phyloP scores from a whole-genome alignment of 768 basidiomycete species.

The Tricholoma sp. region DNA sequence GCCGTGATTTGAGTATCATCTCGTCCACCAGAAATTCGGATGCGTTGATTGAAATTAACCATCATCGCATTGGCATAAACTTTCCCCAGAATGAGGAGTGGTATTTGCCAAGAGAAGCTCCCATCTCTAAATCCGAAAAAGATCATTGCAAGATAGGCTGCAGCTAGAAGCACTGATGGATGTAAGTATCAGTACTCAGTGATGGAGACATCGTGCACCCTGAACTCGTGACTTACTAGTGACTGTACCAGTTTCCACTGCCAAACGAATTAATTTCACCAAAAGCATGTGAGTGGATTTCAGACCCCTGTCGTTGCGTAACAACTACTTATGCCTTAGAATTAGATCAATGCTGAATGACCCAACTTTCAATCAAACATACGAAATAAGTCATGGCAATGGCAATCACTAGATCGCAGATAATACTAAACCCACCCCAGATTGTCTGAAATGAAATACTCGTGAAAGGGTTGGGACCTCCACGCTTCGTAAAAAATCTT shows the following conservation, averaged over 20 bases:
- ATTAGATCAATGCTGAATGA: neutral
- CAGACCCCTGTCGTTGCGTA: neutral
- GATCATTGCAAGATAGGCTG: neutral
- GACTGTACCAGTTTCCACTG: neutral
- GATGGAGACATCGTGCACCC: neutral
- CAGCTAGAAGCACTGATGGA: neutral
- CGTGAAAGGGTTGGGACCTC: no score
- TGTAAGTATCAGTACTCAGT: neutral
- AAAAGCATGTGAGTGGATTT: neutral
- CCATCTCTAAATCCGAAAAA: neutral
- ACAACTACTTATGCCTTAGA: neutral
- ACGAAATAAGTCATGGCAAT: neutral
- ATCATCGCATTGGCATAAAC: slow-evolving; percentile 1
- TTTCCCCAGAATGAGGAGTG: neutral
- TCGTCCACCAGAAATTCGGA: neutral
- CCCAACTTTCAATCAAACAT: neutral
- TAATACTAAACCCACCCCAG: neutral
- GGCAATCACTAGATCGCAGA: neutral
- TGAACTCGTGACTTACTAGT: neutral
- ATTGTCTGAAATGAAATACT: neutral
- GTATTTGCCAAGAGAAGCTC: neutral
- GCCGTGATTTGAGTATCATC: neutral
- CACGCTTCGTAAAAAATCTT: neutral
- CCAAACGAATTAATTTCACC: neutral
- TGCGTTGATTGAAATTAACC: neutral